A percentile compares a stretch with the other conserved stretches of the same genome.
These are phyloP conservation scores for Fraxinus albicans DNA, from an alignment of 305 asterid genomes.

Conservation along the genomic window DNA sequence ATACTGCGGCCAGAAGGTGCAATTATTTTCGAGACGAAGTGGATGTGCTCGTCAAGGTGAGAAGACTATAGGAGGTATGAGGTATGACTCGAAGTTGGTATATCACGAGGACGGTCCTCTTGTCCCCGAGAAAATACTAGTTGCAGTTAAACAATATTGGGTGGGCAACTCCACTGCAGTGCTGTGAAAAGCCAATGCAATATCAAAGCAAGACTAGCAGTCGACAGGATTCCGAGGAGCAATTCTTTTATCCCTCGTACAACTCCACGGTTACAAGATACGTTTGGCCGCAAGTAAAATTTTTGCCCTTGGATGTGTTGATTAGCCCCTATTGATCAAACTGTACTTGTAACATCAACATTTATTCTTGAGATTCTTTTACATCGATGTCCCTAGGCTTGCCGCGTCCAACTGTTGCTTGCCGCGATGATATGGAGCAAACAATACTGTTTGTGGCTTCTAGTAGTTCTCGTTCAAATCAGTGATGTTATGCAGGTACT, in stretches of 20 bases:
- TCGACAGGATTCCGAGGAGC: conserved; percentile 12
- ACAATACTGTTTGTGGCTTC: neutral
- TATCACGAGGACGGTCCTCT: conserved; percentile 97
- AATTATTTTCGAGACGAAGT: conserved; percentile 82
- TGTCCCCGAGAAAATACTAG: conserved; percentile 69
- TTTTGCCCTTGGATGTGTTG: conserved; percentile 21
- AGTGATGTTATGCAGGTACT: neutral
- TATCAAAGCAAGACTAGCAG: conserved; percentile 9
- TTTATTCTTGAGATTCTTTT: conserved; percentile 20
- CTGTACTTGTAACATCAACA: conserved; percentile 42
- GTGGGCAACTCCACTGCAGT: conserved; percentile 72
- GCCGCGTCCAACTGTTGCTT: neutral
- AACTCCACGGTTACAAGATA: neutral
- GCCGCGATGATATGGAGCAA: neutral
- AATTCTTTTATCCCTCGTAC: conserved; percentile 17
- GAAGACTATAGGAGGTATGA: conserved; percentile 70
- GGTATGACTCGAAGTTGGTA: conserved; percentile 68
- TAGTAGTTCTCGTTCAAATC: neutral
- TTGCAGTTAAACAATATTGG: conserved; percentile 87
- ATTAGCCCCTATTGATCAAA: conserved; percentile 20
- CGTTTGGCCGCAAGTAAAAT: conserved; percentile 5
- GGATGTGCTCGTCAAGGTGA: conserved; percentile 77
- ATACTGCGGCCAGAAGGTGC: conserved; percentile 95
- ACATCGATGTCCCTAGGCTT: neutral
- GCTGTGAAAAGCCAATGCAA: conserved; percentile 34